Evolutionary conservation across 768 basidiomycete genomes (phyloP).

Genomic region (Suillus ampliporus): DNA sequence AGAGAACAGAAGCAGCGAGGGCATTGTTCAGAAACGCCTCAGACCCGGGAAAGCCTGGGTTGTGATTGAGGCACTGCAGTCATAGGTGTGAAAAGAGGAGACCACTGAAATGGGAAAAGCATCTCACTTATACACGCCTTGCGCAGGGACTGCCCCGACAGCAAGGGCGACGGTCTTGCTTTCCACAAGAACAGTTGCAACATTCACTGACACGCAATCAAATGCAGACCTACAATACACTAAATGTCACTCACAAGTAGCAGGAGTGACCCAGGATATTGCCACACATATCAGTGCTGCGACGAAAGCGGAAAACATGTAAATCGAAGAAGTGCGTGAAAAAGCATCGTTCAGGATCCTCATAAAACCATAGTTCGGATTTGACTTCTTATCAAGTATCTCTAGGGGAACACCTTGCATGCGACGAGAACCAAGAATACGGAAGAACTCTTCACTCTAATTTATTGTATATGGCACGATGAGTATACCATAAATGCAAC

Average conservation of each 20-base stretch:
- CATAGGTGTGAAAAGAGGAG: not conserved
- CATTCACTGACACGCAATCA: slow-evolving; percentile 20
- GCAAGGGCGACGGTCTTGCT: slow-evolving; percentile 27
- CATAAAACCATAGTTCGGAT: slow-evolving; percentile 25
- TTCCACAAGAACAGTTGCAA: slow-evolving; percentile 28
- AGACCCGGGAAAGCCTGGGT: not conserved
- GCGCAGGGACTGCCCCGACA: slow-evolving; percentile 26
- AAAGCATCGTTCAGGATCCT: slow-evolving; percentile 22
- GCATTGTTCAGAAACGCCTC: slow-evolving; percentile 17
- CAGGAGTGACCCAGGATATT: slow-evolving; percentile 29
- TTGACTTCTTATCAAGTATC: slow-evolving; percentile 28
- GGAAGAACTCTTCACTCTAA: slow-evolving; percentile 30
- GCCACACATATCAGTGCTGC: slow-evolving; percentile 27
- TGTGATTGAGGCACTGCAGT: slow-evolving; percentile 16
- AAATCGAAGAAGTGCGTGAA: slow-evolving; percentile 25
- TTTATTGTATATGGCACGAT: not conserved
- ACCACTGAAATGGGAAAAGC: not conserved
- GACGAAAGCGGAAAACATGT: slow-evolving; percentile 25
- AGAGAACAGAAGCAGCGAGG: slow-evolving; percentile 25
- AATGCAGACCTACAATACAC: not conserved
- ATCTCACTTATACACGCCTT: slow-evolving; percentile 34
- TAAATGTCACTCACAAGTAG: slow-evolving; percentile 25
- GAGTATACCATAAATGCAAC: not conserved
- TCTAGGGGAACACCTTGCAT: slow-evolving; percentile 28
- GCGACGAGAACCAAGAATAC: slow-evolving; percentile 17